A percentile compares a stretch with the other conserved stretches of the same genome.
Evolutionary conservation across 2,329 filamentous ascomycete genomes (phyloP).

Genomic region (Ophiostoma himal-ulmi): DNA sequence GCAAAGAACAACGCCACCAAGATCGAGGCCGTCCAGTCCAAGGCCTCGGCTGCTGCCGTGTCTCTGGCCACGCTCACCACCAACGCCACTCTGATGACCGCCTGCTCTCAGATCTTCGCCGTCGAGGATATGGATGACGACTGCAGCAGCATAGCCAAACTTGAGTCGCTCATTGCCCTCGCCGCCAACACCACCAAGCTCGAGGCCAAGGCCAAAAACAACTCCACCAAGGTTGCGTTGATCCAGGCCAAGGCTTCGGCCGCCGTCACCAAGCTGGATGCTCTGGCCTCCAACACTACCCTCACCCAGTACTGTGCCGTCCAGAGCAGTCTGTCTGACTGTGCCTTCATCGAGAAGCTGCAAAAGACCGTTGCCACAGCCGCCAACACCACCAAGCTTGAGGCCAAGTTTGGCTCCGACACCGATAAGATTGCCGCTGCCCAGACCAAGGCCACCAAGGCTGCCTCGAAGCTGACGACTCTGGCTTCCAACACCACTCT

Average conservation of each 20-base stretch:
- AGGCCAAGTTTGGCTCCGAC: not conserved
- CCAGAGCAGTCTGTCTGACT: conserved; percentile 4
- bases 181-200: not conserved
- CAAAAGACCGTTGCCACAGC: not conserved
- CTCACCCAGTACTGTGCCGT: not conserved
- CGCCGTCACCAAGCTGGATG: not conserved
- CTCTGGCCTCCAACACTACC: not conserved
- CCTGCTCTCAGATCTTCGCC: not conserved
- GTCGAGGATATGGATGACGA: conserved; percentile 1
- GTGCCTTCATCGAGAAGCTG: not conserved
- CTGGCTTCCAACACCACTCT: conserved; percentile 1
- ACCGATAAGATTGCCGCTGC: not conserved
- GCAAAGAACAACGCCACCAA: conserved; percentile 5
- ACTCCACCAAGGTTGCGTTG: not conserved
- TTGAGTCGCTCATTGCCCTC: conserved; percentile 7
- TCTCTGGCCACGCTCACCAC: not conserved
- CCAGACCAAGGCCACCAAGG: conserved; percentile 6
- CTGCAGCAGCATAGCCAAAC: not conserved
- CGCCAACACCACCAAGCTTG: not conserved
- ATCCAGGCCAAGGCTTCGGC: not conserved
- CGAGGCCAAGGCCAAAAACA: not conserved
- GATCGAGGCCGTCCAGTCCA: not conserved
- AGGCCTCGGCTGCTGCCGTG: not conserved
- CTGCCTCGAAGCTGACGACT: not conserved
- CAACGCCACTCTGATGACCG: not conserved